These are phyloP conservation scores for Bocquillonia castaneifolia DNA, from an alignment of 441 rosid species.

Conservation along the genomic window DNA sequence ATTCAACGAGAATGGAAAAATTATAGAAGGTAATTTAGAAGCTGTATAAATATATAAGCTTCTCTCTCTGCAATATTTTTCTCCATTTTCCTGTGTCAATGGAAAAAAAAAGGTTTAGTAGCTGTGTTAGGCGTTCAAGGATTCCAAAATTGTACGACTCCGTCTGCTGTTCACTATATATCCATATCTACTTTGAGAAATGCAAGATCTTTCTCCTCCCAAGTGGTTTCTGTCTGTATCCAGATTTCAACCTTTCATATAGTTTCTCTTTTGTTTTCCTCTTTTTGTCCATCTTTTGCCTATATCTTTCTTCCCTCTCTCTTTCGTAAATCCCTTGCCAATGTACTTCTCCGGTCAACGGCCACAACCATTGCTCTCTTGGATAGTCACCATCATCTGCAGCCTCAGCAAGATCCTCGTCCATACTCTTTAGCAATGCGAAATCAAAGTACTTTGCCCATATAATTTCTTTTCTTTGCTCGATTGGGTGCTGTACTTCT, in stretches of 20 bases:
- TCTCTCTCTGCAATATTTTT: constrained; percentile 10
- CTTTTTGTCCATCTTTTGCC: constrained; percentile 95
- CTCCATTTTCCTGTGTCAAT: not conserved
- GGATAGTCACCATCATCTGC: constrained; percentile 83
- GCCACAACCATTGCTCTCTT: constrained; percentile 87
- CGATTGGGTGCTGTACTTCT: constrained; percentile 71
- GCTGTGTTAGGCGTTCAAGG: constrained; percentile 6
- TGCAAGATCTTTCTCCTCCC: constrained; percentile 33
- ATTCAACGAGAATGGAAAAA: not conserved
- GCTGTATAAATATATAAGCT: constrained; percentile 15
- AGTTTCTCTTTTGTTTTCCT: constrained; percentile 78
- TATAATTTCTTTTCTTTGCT: constrained; percentile 51
- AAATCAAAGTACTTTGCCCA: constrained; percentile 83
- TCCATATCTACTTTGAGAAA: not conserved
- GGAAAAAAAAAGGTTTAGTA: not conserved
- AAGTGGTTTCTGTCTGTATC: constrained; percentile 80
- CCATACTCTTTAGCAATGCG: constrained; percentile 81
- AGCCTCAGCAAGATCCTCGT: constrained; percentile 98
- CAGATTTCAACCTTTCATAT: constrained; percentile 56
- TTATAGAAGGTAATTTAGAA: constrained; percentile 14
- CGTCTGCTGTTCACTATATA: not conserved
- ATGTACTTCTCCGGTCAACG: constrained; percentile 88
- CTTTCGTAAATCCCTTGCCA: constrained; percentile 98
- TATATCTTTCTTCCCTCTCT: constrained; percentile 87
- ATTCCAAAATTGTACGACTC: not conserved